phyloP scores from a whole-genome alignment of 352 stramenopile genomes.

The Phytophthora kernoviae region DNA sequence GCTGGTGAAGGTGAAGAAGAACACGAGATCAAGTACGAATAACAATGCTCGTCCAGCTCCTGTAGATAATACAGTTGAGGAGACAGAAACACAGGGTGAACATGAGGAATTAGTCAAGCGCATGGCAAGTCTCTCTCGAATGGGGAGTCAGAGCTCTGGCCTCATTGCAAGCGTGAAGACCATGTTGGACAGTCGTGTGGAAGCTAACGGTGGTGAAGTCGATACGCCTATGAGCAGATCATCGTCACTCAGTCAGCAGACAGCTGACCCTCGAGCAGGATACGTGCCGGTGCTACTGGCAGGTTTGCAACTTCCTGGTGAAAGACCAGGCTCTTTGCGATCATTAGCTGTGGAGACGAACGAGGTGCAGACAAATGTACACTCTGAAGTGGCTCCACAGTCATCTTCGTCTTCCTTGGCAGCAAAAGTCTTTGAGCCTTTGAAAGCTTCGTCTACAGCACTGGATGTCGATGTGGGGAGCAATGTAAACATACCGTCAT shows the following conservation, averaged over 20 bases:
- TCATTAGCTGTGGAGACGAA: constrained; percentile 10
- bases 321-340: constrained; percentile 32
- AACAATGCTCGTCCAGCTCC: constrained; percentile 1
- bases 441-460: constrained; percentile 23
- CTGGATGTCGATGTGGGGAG: constrained; percentile 6
- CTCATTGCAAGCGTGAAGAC: constrained; percentile 67
- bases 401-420: constrained; percentile 33
- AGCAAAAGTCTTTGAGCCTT: constrained; percentile 44
- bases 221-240: constrained; percentile 14
- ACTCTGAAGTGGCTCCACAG: constrained; percentile 2
- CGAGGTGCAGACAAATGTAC: constrained; percentile 13
- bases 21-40: constrained; percentile 25
- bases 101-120: constrained; percentile 71
- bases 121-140: constrained; percentile 72
- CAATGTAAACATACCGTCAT: constrained; percentile 9
- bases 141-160: constrained; percentile 55
- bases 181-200: constrained; percentile 25
- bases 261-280: constrained; percentile 33
- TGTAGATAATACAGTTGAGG: background rate
- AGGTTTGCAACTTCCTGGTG: constrained; percentile 47
- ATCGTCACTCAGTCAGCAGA: constrained; percentile 20
- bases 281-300: constrained; percentile 56
- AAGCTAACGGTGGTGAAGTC: constrained; percentile 12
- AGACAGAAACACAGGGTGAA: constrained; percentile 10
- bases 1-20: constrained; percentile 83